phyloP scores from a whole-genome alignment of 2,329 filamentous ascomycete species.

The Decorospora gaudefroyi region DNA sequence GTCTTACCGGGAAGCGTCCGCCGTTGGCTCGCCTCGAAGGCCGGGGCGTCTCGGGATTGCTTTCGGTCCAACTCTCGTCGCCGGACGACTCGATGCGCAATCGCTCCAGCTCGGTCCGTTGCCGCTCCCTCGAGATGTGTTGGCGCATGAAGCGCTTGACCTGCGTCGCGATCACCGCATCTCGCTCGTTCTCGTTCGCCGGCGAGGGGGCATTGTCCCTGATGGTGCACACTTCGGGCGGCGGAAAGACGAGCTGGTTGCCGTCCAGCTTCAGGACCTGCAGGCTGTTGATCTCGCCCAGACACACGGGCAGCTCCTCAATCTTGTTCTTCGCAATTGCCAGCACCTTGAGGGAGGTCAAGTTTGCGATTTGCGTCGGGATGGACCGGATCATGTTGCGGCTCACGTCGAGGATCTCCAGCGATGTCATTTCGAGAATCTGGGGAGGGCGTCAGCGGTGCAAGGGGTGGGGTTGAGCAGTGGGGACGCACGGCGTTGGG shows the following conservation, averaged over 20 bases:
- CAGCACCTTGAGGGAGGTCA: conserved; percentile 86
- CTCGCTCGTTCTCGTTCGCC: conserved; percentile 63
- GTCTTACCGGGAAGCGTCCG: conserved; percentile 66
- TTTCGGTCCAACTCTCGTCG: conserved; percentile 63
- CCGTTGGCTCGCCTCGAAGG: conserved; percentile 62
- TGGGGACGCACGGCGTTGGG: conserved; percentile 62
- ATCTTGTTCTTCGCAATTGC: conserved; percentile 87
- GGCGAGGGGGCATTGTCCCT: conserved; percentile 50
- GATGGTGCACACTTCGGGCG: conserved; percentile 52
- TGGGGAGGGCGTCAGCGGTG: conserved; percentile 47
- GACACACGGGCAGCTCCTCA: conserved; percentile 76
- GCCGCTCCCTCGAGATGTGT: conserved; percentile 45
- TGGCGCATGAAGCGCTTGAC: conserved; percentile 63
- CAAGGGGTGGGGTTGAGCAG: neutral
- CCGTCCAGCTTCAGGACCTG: conserved; percentile 89
- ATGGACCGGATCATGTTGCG: conserved; percentile 80
- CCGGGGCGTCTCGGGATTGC: conserved; percentile 75
- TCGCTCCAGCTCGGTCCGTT: conserved; percentile 39
- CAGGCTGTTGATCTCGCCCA: conserved; percentile 87
- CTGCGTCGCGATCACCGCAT: conserved; percentile 63
- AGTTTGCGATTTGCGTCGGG: conserved; percentile 76
- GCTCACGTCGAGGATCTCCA: conserved; percentile 92
- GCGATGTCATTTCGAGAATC: conserved; percentile 82
- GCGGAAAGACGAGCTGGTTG: conserved; percentile 82
- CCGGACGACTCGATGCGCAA: conserved; percentile 52